Conservation (phyloP, 192 early-diverging fungal genomes). For the Backusella morwellensis region DNA sequence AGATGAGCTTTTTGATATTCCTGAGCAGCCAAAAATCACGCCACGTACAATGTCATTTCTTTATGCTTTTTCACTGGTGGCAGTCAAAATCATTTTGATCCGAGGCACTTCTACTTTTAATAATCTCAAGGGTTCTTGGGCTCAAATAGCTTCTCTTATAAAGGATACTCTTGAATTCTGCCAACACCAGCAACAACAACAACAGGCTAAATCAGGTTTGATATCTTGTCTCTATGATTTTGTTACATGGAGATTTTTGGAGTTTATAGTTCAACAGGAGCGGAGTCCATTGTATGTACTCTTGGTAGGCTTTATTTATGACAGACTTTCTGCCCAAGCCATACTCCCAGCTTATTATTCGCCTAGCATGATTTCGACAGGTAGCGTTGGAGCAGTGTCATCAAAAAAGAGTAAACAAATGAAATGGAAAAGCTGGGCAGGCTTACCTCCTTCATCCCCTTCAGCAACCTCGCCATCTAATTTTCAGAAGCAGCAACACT, state of each 20-base stretch:
- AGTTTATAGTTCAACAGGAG: conserved; percentile 48
- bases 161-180: conserved; percentile 35
- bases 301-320: conserved; percentile 43
- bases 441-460: background rate
- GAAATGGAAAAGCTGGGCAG: conserved; percentile 51
- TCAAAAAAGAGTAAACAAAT: background rate
- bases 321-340: conserved; percentile 22
- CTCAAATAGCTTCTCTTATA: conserved; percentile 38
- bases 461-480: background rate
- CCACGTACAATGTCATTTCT: conserved; percentile 27
- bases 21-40: background rate
- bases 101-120: conserved; percentile 46
- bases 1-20: conserved; percentile 1
- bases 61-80: conserved; percentile 46
- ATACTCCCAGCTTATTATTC: background rate
- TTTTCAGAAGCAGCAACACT: background rate
- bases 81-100: conserved; percentile 50
- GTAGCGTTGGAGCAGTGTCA: background rate
- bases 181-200: conserved; percentile 18
- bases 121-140: conserved; percentile 42
- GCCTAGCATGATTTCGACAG: background rate
- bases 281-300: conserved; percentile 41
- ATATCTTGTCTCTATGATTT: conserved; percentile 33
- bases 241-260: conserved; percentile 51
- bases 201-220: background rate